These are phyloP conservation scores for Sporothrix pallida DNA, from an alignment of 2,329 filamentous ascomycete genomes.

Conservation along the genomic window DNA sequence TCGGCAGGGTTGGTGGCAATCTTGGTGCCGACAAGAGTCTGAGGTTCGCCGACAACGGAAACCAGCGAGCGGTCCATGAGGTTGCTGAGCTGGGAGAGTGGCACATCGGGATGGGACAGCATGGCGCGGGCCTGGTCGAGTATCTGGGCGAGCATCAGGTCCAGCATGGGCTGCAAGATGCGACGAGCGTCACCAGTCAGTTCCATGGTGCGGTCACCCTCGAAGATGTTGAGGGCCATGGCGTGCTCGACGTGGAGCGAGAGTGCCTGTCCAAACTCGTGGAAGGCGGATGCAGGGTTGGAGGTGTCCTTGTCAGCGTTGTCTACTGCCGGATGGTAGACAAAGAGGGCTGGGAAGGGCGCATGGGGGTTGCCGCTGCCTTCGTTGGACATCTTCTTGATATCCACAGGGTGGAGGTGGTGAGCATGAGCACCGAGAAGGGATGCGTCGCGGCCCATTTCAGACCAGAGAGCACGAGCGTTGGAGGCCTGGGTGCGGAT, in stretches of 20 bases:
- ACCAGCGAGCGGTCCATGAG: conserved; percentile 31
- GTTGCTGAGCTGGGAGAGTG: conserved; percentile 35
- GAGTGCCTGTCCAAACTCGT: conserved; percentile 43
- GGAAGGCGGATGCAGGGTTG: conserved; percentile 39
- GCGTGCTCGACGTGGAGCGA: conserved; percentile 50
- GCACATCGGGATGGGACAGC: conserved; percentile 36
- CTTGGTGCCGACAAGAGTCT: conserved; percentile 6
- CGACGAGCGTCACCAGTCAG: conserved; percentile 39
- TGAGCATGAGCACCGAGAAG: conserved; percentile 33
- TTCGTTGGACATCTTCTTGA: conserved; percentile 40
- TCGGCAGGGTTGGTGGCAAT: conserved; percentile 40
- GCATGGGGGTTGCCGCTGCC: conserved; percentile 36
- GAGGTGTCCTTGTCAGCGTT: neutral
- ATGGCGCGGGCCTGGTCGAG: conserved; percentile 37
- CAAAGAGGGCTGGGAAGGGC: conserved; percentile 41
- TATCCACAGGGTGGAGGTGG: conserved; percentile 39
- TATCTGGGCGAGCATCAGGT: conserved; percentile 39
- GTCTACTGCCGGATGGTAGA: conserved; percentile 38
- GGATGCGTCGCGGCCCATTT: conserved; percentile 35
- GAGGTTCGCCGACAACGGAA: conserved; percentile 20
- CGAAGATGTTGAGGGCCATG: conserved; percentile 49
- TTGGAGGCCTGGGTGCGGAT: conserved; percentile 35
- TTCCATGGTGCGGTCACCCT: conserved; percentile 38
- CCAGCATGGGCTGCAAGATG: conserved; percentile 39
- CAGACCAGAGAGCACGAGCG: conserved; percentile 36